phyloP scores from a whole-genome alignment of 1,284 basidiomycete species.

The Vanrija humicola region DNA sequence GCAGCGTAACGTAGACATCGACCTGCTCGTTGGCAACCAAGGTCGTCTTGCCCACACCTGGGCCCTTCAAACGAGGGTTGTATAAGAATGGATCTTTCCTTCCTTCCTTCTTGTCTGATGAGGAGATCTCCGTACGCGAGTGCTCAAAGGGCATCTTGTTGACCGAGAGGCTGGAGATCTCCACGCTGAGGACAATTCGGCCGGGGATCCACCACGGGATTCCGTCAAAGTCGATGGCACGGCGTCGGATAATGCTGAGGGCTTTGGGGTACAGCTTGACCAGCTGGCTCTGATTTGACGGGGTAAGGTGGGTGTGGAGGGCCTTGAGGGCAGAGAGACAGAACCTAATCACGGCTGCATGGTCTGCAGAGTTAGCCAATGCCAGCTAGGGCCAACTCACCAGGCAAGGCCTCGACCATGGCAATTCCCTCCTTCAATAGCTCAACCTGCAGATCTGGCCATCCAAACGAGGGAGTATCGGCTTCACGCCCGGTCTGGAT shows the following conservation, averaged over 20 bases:
- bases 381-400: conserved; percentile 51
- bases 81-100: conserved; percentile 77
- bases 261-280: conserved; percentile 66
- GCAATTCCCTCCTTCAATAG: conserved; percentile 85
- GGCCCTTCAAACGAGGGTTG: conserved; percentile 65
- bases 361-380: conserved; percentile 10
- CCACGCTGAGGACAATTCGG: conserved; percentile 71
- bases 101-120: conserved; percentile 4
- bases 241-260: conserved; percentile 64
- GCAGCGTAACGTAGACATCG: conserved; percentile 76
- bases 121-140: conserved; percentile 33
- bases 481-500: conserved; percentile 20
- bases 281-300: conserved; percentile 72
- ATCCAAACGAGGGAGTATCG: conserved; percentile 60
- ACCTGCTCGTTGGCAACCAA: conserved; percentile 78
- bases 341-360: conserved; percentile 29
- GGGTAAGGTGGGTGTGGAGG: conserved; percentile 62
- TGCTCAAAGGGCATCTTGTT: conserved; percentile 72
- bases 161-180: conserved; percentile 67
- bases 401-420: conserved; percentile 85
- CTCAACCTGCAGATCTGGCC: conserved; percentile 88
- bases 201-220: conserved; percentile 78
- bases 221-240: conserved; percentile 61
- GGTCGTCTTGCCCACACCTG: conserved; percentile 57
- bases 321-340: conserved; percentile 66